phyloP scores from a whole-genome alignment of 441 rosid species.

The Brassica hybrid region DNA sequence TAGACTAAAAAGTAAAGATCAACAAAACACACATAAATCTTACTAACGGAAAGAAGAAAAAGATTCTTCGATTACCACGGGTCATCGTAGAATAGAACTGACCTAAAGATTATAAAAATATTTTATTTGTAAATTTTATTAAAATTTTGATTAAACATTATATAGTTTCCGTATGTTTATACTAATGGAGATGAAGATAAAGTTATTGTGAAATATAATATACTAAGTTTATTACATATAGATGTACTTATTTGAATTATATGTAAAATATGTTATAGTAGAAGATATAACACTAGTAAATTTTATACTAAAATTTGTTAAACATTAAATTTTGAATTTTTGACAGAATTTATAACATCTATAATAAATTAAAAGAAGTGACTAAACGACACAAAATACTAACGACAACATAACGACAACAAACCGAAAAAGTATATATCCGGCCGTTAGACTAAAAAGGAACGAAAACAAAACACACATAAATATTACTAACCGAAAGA shows the following conservation, averaged over 20 bases:
- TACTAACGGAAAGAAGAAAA: background rate
- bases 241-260: background rate
- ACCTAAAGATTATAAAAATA: no score
- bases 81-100: no score
- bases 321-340: background rate
- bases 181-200: background rate
- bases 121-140: no score
- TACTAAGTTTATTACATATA: background rate
- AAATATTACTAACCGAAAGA: background rate
- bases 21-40: background rate
- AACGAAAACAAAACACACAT: background rate
- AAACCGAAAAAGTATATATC: background rate
- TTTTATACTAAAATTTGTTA: background rate
- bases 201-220: background rate
- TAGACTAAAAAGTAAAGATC: background rate
- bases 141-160: background rate
- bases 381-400: no score
- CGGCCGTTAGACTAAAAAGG: background rate
- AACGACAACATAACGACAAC: background rate
- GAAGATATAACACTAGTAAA: background rate
- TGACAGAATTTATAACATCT: background rate
- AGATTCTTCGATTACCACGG: no score
- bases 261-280: background rate
- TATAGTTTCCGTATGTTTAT: background rate
- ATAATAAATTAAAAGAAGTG: background rate